A percentile compares a stretch with the other conserved stretches of the same genome.
Evolutionary conservation across 768 basidiomycete species (phyloP).

Genomic region (Macrolepiota fuliginosa): DNA sequence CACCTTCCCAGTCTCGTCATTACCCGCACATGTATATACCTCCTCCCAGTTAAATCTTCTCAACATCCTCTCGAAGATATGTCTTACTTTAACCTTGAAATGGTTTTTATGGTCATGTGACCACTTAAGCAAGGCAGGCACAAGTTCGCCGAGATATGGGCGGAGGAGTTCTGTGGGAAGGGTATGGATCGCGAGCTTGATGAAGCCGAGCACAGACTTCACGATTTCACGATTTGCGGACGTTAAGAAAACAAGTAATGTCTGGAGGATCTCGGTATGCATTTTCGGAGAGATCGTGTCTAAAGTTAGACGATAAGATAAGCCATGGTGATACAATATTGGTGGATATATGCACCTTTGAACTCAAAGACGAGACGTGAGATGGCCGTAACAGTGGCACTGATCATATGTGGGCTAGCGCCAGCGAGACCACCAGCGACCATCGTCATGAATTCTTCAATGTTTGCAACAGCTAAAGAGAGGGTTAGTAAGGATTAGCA

Average conservation of each 20-base stretch:
- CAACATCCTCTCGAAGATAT: conserved; percentile 96
- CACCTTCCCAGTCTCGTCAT: conserved; percentile 85
- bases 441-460: conserved; percentile 97
- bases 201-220: conserved; percentile 92
- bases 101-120: conserved; percentile 99
- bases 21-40: conserved; percentile 69
- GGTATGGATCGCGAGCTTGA: conserved; percentile 91
- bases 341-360: conserved; percentile 56
- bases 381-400: conserved; percentile 92
- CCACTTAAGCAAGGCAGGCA: conserved; percentile 86
- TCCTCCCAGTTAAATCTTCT: conserved; percentile 87
- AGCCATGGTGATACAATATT: neutral
- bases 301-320: conserved; percentile 23
- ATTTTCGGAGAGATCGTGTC: conserved; percentile 69
- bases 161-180: conserved; percentile 67
- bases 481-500: neutral
- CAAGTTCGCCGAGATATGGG: conserved; percentile 75
- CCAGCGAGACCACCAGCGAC: conserved; percentile 92
- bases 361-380: conserved; percentile 96
- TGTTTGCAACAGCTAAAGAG: conserved; percentile 55
- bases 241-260: conserved; percentile 85
- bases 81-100: conserved; percentile 95
- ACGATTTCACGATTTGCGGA: conserved; percentile 97
- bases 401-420: conserved; percentile 96
- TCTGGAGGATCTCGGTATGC: conserved; percentile 82